Percentiles rank a stretch among this genome's conserved stretches.
phyloP scores from a whole-genome alignment of 2,329 filamentous ascomycete genomes.

The Cordyceps fumosorosea region DNA sequence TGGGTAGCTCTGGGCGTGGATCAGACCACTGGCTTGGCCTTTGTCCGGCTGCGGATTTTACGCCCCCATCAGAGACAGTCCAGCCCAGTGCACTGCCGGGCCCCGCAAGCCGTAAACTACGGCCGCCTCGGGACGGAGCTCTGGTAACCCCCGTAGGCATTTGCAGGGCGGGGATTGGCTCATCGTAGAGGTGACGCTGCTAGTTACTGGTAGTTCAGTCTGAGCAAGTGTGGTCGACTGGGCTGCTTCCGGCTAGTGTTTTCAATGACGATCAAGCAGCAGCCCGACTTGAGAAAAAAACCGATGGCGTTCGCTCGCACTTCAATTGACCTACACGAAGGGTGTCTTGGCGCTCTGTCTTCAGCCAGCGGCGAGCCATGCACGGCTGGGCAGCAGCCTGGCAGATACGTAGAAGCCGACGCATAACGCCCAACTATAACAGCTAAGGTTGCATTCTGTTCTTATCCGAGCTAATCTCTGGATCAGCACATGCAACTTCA shows the following conservation, averaged over 20 bases:
- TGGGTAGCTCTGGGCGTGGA: slow-evolving; percentile 1
- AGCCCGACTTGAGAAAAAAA: not conserved
- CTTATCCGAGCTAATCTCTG: not conserved
- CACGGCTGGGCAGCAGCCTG: not conserved
- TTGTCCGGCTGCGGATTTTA: slow-evolving; percentile 6
- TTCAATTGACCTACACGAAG: not conserved
- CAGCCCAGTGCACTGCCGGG: not conserved
- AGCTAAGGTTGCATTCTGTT: no score
- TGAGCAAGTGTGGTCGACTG: not conserved
- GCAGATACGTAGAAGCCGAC: no score
- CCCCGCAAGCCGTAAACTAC: not conserved
- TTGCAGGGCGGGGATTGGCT: not conserved
- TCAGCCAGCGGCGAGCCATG: not conserved
- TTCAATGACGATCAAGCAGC: not conserved
- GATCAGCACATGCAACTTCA: not conserved
- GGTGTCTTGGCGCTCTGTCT: not conserved
- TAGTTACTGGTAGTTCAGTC: not conserved
- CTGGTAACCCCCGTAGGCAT: not conserved
- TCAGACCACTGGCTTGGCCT: not conserved
- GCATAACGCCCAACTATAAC: no score
- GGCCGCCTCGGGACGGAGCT: slow-evolving; percentile 6
- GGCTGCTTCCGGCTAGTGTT: slow-evolving; percentile 7
- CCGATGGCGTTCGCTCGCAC: not conserved
- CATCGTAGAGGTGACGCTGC: slow-evolving; percentile 4
- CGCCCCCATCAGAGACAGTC: not conserved